A percentile compares a stretch with the other conserved stretches of the same genome.
phyloP scores from a whole-genome alignment of 169 alveolate genomes.

The Babesia bovis region DNA sequence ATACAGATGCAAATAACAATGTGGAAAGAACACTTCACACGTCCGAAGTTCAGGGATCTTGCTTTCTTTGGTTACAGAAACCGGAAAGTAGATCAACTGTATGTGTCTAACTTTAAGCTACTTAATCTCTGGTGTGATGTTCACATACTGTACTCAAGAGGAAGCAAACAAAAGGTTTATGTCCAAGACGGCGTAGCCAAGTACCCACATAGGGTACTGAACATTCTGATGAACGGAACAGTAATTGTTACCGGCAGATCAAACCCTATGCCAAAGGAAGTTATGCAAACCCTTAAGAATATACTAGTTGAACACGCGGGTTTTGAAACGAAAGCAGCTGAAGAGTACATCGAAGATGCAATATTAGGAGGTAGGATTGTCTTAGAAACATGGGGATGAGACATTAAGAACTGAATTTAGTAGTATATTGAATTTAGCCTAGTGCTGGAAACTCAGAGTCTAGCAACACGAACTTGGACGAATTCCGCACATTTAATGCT shows the following conservation, averaged over 20 bases:
- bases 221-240: constrained; percentile 34
- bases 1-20: background rate
- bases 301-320: constrained; percentile 49
- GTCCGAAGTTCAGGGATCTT: constrained; percentile 37
- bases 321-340: constrained; percentile 38
- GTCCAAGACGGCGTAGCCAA: constrained; percentile 46
- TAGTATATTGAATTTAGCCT: background rate
- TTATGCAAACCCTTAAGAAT: constrained; percentile 26
- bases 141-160: constrained; percentile 58
- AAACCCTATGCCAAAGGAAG: constrained; percentile 68
- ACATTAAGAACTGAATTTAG: background rate
- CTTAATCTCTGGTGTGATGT: constrained; percentile 38
- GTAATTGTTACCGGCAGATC: constrained; percentile 62
- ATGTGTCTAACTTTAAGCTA: constrained; percentile 24
- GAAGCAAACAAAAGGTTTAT: constrained; percentile 36
- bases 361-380: constrained; percentile 44
- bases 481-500: constrained; percentile 27
- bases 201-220: constrained; percentile 15
- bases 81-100: constrained; percentile 46
- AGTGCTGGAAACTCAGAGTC: constrained; percentile 66
- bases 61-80: constrained; percentile 63
- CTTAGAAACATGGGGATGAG: constrained; percentile 64
- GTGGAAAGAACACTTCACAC: constrained; percentile 24
- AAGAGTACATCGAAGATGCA: constrained; percentile 36
- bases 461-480: constrained; percentile 20